These are phyloP conservation scores for Aspergillus spinulosporus DNA, from an alignment of 2,329 filamentous ascomycete genomes.

Conservation along the genomic window DNA sequence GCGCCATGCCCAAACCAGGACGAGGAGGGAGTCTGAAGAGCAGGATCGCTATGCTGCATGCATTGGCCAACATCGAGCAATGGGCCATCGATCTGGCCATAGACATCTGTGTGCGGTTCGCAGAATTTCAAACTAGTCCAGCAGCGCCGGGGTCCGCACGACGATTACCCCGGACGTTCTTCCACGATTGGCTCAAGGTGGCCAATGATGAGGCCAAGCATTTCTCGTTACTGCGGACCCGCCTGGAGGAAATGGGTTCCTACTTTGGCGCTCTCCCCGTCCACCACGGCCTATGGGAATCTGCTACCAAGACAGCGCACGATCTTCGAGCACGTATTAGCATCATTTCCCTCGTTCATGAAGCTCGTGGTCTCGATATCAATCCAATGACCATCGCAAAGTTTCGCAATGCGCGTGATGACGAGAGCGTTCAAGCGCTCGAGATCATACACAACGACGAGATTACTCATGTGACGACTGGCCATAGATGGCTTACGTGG, in stretches of 20 bases:
- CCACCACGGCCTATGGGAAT: slow-evolving; percentile 50
- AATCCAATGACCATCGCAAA: slow-evolving; percentile 52
- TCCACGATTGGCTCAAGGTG: slow-evolving; percentile 52
- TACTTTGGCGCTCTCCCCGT: slow-evolving; percentile 49
- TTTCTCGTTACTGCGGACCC: slow-evolving; percentile 48
- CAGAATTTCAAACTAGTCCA: slow-evolving; percentile 43
- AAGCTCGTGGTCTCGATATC: slow-evolving; percentile 50
- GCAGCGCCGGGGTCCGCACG: slow-evolving; percentile 18
- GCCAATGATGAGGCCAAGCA: slow-evolving; percentile 52
- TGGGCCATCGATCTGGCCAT: slow-evolving; percentile 53
- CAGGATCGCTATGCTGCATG: slow-evolving; percentile 50
- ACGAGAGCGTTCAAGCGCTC: slow-evolving; percentile 45
- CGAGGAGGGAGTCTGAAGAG: slow-evolving; percentile 48
- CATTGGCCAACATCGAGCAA: slow-evolving; percentile 51
- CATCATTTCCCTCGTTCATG: slow-evolving; percentile 51
- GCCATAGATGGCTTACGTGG: slow-evolving; percentile 51
- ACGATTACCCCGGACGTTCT: slow-evolving; percentile 46
- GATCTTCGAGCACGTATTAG: slow-evolving; percentile 50
- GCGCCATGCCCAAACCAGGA: slow-evolving; percentile 44
- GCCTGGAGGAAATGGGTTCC: slow-evolving; percentile 49
- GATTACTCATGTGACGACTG: slow-evolving; percentile 52
- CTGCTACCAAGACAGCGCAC: slow-evolving; percentile 45
- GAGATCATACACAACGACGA: slow-evolving; percentile 52
- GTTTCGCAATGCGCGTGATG: slow-evolving; percentile 45
- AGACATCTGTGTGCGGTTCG: slow-evolving; percentile 51